Base-by-base conservation (phyloP, 2,329 filamentous ascomycete species). In the Arthroderma sp. region DNA sequence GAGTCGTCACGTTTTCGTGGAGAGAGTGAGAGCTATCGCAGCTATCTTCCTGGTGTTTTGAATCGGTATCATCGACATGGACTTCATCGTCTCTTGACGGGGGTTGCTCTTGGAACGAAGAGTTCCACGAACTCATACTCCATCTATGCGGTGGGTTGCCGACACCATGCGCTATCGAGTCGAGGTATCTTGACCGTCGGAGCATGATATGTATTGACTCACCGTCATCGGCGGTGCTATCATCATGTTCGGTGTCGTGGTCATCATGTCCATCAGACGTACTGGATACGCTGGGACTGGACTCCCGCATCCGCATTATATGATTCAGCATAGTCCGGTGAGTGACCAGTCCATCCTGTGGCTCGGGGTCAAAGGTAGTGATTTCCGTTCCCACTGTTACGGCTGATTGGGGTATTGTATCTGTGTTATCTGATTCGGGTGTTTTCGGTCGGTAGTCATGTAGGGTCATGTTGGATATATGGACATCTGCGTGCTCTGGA, bases 331-430 rank as follows among this genome's bases (percentile, higher is more conserved):
- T 64, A n/a, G 74, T 73, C 38, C 70, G 68, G 55, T 74, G 70
- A 15, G 68, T 66, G 28, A 67, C 64, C 19, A 61, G 56, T n/a
- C 83, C 80, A 1, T 78, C 81, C 66, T 89, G 86, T 21, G 83
- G 78, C 63, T 89, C 86, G n/a, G 77, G 78, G 62, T 90, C 87
- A 63, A 89, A 87, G 31, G 70, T 67, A 4, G 75, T 77, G 37
- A 70, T 70, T 64, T 87, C 83, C 0, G 85, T 88, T 6, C 78
- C 78, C 43, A 77, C 77, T n/a, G 83, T 84, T 4, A 81, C 66
- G 2, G 83, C 80, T 15, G 84, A 85, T 33, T 70, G 70, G 1
- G 82, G 82, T 33, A 73, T 71, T 44, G 80, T 74, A 31, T 82
- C 77, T 9, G 71, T 72, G 13, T 61, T 58, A 35, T 67, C 64